Conservation (phyloP, 176 grass and related monocot genomes). For the Elaeis guineensis region DNA sequence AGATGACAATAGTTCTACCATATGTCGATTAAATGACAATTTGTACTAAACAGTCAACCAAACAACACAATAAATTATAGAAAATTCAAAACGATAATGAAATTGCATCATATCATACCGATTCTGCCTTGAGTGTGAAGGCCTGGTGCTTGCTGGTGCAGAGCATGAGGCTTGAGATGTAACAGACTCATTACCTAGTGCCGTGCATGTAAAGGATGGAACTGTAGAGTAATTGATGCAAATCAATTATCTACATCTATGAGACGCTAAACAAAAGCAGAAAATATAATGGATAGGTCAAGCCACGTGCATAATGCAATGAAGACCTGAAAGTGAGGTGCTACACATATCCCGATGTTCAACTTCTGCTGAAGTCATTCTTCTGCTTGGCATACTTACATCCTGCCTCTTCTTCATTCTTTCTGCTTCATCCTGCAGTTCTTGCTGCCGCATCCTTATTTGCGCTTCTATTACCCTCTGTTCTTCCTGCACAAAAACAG, state of each 20-base stretch:
- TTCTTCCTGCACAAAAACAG: constrained; percentile 59
- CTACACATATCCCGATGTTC: constrained; percentile 81
- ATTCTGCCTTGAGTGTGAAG: constrained; percentile 68
- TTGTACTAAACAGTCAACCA: too few relatives aligned
- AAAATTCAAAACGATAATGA: too few relatives aligned
- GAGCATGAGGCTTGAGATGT: constrained; percentile 87
- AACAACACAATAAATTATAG: too few relatives aligned
- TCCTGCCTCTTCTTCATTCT: constrained; percentile 88
- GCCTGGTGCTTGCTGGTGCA: constrained; percentile 36
- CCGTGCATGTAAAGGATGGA: constrained; percentile 54
- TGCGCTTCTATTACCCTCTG: constrained; percentile 98
- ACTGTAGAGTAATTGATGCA: constrained; percentile 27
- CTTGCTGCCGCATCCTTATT: constrained; percentile 91
- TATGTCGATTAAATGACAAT: too few relatives aligned
- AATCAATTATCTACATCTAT: background rate
- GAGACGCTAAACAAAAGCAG: background rate
- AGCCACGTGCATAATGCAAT: constrained; percentile 3
- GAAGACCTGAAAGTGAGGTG: constrained; percentile 66
- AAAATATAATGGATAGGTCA: constrained; percentile 1
- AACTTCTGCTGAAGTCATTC: constrained; percentile 56
- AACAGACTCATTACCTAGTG: constrained; percentile 62
- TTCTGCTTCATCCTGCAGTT: constrained; percentile 88
- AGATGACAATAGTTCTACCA: too few relatives aligned
- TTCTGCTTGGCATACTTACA: constrained; percentile 54
- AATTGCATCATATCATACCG: constrained; percentile 30